Base-by-base conservation (phyloP, 768 basidiomycete genomes). In the Wakefieldia striispora region DNA sequence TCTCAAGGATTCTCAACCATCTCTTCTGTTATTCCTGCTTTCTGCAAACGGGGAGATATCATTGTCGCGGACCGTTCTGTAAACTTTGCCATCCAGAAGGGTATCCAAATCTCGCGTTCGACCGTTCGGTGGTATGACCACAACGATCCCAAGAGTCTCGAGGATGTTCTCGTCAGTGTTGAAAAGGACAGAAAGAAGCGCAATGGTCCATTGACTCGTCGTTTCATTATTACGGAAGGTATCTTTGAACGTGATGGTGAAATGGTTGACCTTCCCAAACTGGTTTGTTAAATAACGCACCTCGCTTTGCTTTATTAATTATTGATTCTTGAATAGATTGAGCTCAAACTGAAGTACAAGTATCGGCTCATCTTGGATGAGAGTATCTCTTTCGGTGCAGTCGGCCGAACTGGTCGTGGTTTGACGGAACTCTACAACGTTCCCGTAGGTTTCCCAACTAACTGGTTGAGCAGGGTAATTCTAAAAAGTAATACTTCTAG, bases 51-150 rank as follows among this genome's bases (percentile, higher is more conserved):
- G 53, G 95, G 94, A 2, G 95, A 99, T 62, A 83, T 99, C 62
- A 95, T 99, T 61, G 90, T 99, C n/a, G 94, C 93, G 4, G 95
- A 99, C 69, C 84, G 92, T n/a, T 82, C 86, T n/a, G 85, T 94
- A 58, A 95, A 90, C 69, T 93, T 98, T 67, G 84, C 91, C 14
- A 90, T 97, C 47, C 95, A 97, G 67, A 95, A 94, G 70, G 97
- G 95, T 16, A 83, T 98, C 24, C 88, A 95, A 66, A 92, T 97
- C 51, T 90, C 88, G 17, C 85, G 97, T 35, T 91, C 86, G 6
- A 93, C 88, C 1, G 82, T 98, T 29, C 82, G 91, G 46, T 99
- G 92, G 92, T 99, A 82, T 65, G 95, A 97, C 58, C 97, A 98
- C 65, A 97, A 95, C 58, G 94, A 97, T 63, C 76, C 94, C 66